phyloP scores from a whole-genome alignment of 352 stramenopile species.

The Phytophthora multivora region DNA sequence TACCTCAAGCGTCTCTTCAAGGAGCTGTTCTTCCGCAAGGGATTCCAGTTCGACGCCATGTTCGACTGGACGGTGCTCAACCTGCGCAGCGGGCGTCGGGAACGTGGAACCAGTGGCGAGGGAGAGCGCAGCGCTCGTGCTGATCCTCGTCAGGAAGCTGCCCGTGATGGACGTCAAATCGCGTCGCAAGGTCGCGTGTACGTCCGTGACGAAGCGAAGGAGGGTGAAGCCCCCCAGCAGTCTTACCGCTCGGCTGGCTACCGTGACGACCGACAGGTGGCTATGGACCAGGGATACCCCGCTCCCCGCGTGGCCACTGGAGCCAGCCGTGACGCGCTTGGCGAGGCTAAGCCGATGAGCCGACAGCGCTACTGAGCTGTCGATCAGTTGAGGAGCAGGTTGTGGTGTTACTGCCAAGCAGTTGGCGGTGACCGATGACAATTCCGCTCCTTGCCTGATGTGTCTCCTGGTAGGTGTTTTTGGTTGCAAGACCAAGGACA shows the following conservation, averaged over 20 bases:
- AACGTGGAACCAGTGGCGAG: conserved; percentile 65
- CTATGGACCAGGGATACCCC: conserved; percentile 57
- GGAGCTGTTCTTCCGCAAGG: conserved; percentile 99
- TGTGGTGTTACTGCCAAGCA: conserved; percentile 21
- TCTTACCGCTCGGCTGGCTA: conserved; percentile 62
- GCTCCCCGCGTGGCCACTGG: conserved; percentile 68
- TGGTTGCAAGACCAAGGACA: conserved; percentile 24
- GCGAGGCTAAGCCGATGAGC: conserved; percentile 73
- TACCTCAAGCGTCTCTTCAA: conserved; percentile 97
- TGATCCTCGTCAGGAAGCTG: conserved; percentile 57
- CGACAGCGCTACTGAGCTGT: conserved; percentile 76
- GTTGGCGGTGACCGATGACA: conserved; percentile 15
- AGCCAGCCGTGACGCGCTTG: conserved; percentile 57
- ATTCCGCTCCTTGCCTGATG: conserved; percentile 19
- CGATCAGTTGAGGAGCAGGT: conserved; percentile 16
- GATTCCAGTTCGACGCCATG: conserved; percentile 99
- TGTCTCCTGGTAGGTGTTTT: conserved; percentile 20
- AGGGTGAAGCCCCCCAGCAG: conserved; percentile 53
- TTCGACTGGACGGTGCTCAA: conserved; percentile 99
- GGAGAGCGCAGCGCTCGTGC: conserved; percentile 67
- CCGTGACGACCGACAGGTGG: conserved; percentile 56
- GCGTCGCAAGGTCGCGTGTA: conserved; percentile 69
- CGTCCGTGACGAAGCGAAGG: conserved; percentile 72
- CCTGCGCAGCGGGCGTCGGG: conserved; percentile 68
- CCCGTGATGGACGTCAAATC: conserved; percentile 49